A percentile compares a stretch with the other conserved stretches of the same genome.
phyloP scores from a whole-genome alignment of 805 yeast species.

The Candida tibetensis region DNA sequence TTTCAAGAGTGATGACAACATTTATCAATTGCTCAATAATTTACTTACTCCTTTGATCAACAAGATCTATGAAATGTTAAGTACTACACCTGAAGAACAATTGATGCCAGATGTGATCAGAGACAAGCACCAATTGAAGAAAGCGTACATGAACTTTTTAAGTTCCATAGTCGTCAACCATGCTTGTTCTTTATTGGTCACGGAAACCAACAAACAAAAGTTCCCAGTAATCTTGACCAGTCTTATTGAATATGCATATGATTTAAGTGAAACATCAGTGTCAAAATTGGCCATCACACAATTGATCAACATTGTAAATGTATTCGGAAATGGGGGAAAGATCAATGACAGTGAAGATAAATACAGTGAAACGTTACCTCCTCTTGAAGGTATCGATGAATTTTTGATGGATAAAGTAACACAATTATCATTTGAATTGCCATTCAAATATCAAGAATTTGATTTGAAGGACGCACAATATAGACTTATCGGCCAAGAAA shows the following conservation, averaged over 20 bases:
- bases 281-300: slow-evolving; percentile 70
- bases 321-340: slow-evolving; percentile 57
- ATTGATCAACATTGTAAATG: slow-evolving; percentile 57
- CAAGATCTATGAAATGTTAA: slow-evolving; percentile 55
- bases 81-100: slow-evolving; percentile 31
- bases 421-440: slow-evolving; percentile 69
- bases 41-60: slow-evolving; percentile 70
- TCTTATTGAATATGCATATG: slow-evolving; percentile 63
- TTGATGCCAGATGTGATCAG: slow-evolving; percentile 58
- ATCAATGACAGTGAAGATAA: slow-evolving; percentile 62
- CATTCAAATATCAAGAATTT: slow-evolving; percentile 66
- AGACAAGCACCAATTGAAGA: slow-evolving; percentile 64
- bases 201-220: slow-evolving; percentile 59
- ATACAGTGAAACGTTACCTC: slow-evolving; percentile 43
- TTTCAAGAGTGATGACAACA: slow-evolving; percentile 61
- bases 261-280: slow-evolving; percentile 58
- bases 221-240: slow-evolving; percentile 62
- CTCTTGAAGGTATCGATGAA: slow-evolving; percentile 68
- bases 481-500: slow-evolving; percentile 70
- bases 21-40: slow-evolving; percentile 71
- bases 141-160: slow-evolving; percentile 66
- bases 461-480: slow-evolving; percentile 77
- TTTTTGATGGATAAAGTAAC: slow-evolving; percentile 67
- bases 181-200: slow-evolving; percentile 71
- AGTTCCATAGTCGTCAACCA: slow-evolving; percentile 73